Conservation (phyloP, 352 stramenopile species). For the Pythium angustatum region DNA sequence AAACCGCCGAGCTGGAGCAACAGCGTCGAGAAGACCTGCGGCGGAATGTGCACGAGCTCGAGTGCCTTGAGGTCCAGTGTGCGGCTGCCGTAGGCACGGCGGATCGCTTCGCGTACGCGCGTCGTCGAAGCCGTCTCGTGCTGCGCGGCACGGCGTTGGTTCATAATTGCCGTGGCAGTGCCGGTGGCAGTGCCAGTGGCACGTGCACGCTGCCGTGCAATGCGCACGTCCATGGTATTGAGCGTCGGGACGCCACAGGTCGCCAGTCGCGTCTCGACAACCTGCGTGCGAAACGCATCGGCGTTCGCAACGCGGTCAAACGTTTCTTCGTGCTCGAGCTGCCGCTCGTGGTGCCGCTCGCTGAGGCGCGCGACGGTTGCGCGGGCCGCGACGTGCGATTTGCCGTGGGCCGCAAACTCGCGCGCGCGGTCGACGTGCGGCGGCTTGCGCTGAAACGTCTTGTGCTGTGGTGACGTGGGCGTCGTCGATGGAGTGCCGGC, state of each 20-base stretch:
- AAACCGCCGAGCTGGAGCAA: constrained; percentile 63
- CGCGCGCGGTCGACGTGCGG: constrained; percentile 51
- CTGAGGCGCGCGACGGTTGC: constrained; percentile 48
- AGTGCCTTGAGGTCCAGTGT: constrained; percentile 66
- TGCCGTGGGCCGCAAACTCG: constrained; percentile 45
- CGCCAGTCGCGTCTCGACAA: constrained; percentile 59
- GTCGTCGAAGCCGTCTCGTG: too few relatives aligned
- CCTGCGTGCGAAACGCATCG: constrained; percentile 48
- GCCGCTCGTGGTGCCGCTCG: constrained; percentile 48
- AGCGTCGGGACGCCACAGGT: constrained; percentile 65
- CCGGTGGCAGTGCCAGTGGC: too few relatives aligned
- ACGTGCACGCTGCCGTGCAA: constrained; percentile 44
- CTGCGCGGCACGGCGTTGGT: too few relatives aligned
- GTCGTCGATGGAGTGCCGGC: constrained; percentile 14
- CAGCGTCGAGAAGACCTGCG: constrained; percentile 57
- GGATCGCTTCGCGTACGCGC: constrained; percentile 42
- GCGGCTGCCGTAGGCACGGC: constrained; percentile 51
- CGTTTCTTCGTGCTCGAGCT: constrained; percentile 54
- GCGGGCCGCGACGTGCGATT: constrained; percentile 51
- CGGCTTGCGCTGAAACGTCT: constrained; percentile 55
- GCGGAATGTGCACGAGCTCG: constrained; percentile 63
- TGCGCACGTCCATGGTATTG: constrained; percentile 61
- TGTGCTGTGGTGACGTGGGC: too few relatives aligned
- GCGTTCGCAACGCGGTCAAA: constrained; percentile 42
- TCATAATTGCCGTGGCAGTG: background rate